Conservation (phyloP, 495 filamentous ascomycete genomes). For the Talaromyces proteolyticus region DNA sequence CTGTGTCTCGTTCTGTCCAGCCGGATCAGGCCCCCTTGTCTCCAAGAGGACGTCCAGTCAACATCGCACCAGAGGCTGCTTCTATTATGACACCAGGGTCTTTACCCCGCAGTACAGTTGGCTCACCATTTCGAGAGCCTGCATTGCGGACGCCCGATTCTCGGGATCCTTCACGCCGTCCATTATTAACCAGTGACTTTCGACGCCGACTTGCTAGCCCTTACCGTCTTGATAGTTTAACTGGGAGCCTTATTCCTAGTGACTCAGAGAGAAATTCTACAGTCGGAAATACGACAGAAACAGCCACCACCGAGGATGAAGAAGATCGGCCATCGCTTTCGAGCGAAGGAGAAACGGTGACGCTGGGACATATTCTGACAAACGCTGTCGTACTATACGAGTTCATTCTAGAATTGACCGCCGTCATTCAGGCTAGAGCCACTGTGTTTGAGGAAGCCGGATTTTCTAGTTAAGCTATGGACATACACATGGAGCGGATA, state of each 20-base stretch:
- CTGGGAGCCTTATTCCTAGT: constrained; percentile 7
- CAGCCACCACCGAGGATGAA: constrained; percentile 33
- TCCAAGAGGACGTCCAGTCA: constrained; percentile 33
- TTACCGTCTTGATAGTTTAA: constrained; percentile 16
- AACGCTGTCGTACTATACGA: constrained; percentile 56
- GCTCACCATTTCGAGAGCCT: constrained; percentile 16
- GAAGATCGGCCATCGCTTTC: constrained; percentile 18
- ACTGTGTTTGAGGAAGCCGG: constrained; percentile 82
- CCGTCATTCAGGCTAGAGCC: constrained; percentile 78
- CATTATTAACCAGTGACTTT: constrained; percentile 25
- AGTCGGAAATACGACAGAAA: constrained; percentile 17
- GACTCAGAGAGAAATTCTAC: constrained; percentile 21
- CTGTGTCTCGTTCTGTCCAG: not conserved
- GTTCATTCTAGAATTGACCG: constrained; percentile 84
- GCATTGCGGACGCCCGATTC: constrained; percentile 19
- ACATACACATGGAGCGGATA: too few species aligned
- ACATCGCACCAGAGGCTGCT: constrained; percentile 58
- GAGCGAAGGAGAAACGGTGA: constrained; percentile 31
- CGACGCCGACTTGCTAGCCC: constrained; percentile 32
- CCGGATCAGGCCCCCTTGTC: not conserved
- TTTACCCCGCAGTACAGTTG: constrained; percentile 14
- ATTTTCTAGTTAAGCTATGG: constrained; percentile 24
- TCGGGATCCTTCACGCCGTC: constrained; percentile 21
- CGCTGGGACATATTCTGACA: constrained; percentile 82
- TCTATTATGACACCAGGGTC: constrained; percentile 15